Percentiles rank a stretch among this genome's conserved stretches.
Evolutionary conservation across 306 rosid species (phyloP).

Genomic region (Glycine tomentella): DNA sequence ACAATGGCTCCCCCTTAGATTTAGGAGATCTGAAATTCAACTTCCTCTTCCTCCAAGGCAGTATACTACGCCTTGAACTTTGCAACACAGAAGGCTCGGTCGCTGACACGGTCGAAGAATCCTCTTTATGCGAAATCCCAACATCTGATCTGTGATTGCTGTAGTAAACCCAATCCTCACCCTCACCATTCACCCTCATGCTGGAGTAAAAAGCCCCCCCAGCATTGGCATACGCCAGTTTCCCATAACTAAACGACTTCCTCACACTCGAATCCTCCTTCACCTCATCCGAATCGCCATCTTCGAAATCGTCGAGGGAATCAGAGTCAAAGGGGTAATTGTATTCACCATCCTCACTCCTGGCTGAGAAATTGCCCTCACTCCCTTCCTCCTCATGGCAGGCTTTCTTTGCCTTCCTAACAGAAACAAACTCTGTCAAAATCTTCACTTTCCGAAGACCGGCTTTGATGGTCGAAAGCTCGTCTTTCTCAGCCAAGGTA

Average conservation of each 20-base stretch:
- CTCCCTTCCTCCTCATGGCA: slow-evolving; percentile 85
- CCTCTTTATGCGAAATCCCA: slow-evolving; percentile 66
- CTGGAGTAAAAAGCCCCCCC: slow-evolving; percentile 78
- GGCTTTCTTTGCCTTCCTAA: slow-evolving; percentile 76
- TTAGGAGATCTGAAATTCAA: slow-evolving; percentile 97
- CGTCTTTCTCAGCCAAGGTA: slow-evolving; percentile 76
- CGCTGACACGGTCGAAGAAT: slow-evolving; percentile 62
- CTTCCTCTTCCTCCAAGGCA: slow-evolving; percentile 99
- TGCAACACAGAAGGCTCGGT: slow-evolving; percentile 65
- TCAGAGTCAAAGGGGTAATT: slow-evolving; percentile 93
- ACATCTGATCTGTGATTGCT: slow-evolving; percentile 82
- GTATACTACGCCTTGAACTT: slow-evolving; percentile 84
- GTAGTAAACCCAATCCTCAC: slow-evolving; percentile 91
- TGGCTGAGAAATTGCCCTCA: slow-evolving; percentile 82
- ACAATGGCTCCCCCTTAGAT: slow-evolving; percentile 92
- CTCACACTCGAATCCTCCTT: slow-evolving; percentile 80
- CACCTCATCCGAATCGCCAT: slow-evolving; percentile 85
- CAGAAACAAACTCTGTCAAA: slow-evolving; percentile 78
- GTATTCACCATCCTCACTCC: slow-evolving; percentile 93
- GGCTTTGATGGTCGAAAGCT: slow-evolving; percentile 93
- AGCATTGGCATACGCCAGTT: slow-evolving; percentile 89
- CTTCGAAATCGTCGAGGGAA: slow-evolving; percentile 88
- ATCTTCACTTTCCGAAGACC: slow-evolving; percentile 94
- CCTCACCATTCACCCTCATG: slow-evolving; percentile 62
- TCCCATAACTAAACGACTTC: slow-evolving; percentile 97